Percentiles rank a stretch among this genome's conserved stretches.
phyloP scores from a whole-genome alignment of 2,329 filamentous ascomycete species.

The Fusarium clavum region DNA sequence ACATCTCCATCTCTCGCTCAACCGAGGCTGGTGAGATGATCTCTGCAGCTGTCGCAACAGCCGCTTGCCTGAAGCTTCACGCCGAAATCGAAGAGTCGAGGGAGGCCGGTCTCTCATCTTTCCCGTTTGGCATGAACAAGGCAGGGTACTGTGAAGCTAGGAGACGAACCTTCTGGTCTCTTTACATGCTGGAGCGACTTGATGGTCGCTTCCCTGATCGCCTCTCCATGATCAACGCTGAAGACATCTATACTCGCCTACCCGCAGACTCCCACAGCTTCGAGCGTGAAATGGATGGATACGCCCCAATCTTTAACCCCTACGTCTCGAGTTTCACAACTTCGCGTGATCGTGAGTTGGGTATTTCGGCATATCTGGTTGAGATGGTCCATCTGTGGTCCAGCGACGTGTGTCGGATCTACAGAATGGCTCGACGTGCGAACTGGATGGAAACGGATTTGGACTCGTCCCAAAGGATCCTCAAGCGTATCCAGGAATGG shows the following conservation, averaged over 20 bases:
- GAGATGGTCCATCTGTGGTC: constrained; percentile 74
- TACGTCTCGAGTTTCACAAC: constrained; percentile 46
- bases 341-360: constrained; percentile 49
- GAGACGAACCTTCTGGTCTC: constrained; percentile 78
- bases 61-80: constrained; percentile 71
- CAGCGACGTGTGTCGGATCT: constrained; percentile 70
- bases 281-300: constrained; percentile 67
- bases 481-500: constrained; percentile 69
- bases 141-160: constrained; percentile 72
- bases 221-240: constrained; percentile 67
- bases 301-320: constrained; percentile 71
- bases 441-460: constrained; percentile 45
- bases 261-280: constrained; percentile 72
- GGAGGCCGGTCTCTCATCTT: constrained; percentile 54
- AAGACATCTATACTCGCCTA: constrained; percentile 75
- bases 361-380: constrained; percentile 70
- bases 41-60: constrained; percentile 69
- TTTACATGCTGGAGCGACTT: constrained; percentile 76
- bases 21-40: constrained; percentile 72
- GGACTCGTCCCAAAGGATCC: constrained; percentile 58
- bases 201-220: constrained; percentile 68
- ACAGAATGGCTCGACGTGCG: constrained; percentile 52
- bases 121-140: constrained; percentile 68
- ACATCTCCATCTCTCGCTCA: constrained; percentile 70
- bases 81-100: constrained; percentile 66